Evolutionary conservation across 805 yeast genomes (phyloP), one percentile per base, ranked within the genome.

Genomic region (Metschnikowia picachoensis): DNA sequence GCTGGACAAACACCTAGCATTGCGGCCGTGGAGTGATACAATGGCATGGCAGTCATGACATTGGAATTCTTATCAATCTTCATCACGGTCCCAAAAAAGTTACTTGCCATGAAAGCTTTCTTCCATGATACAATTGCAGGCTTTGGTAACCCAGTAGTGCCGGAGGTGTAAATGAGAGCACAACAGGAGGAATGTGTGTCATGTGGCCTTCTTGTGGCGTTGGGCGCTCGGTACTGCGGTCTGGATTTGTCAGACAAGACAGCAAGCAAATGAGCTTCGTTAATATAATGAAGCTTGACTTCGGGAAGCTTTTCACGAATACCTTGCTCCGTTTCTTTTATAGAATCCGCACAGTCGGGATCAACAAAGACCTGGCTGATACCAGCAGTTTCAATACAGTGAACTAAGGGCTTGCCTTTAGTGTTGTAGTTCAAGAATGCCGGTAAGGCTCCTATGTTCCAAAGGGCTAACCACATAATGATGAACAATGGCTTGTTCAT

Each of bases 101-200:
- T 65, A 1, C 88, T 69, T 1, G 95, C 96, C 70, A 85, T 72
- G 39, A 75, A 77, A 7, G 86, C 78, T 65, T 90, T 91, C 58
- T 89, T 76, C 97, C 97, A 90, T 4, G 94, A 83, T 82, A 91
- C 83, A 46, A 87, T 85, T 2, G 96, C 97, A 5, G 97, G 86
- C 65, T 91, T 91, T 13, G 98, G 97, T 50, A 91, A 68, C 0
- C 97, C 97, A 0, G 97, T 88, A 7, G 97, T 92, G 34, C 98
- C 98, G 0, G 96, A 87, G 0, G 98, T 91, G 64, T 84, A 91
- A 42, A 91, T 87, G 53, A 87, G 74, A 53, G 83, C 77, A 16
- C 86, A 83, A 4, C 92, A 77, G 45, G 80, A 77, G 53, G 72
- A 78, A 60, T 83, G 85, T 11, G 72, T 64, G 42, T 81, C 80